Conservation (phyloP, 306 rosid species). For the Myrica gale region DNA sequence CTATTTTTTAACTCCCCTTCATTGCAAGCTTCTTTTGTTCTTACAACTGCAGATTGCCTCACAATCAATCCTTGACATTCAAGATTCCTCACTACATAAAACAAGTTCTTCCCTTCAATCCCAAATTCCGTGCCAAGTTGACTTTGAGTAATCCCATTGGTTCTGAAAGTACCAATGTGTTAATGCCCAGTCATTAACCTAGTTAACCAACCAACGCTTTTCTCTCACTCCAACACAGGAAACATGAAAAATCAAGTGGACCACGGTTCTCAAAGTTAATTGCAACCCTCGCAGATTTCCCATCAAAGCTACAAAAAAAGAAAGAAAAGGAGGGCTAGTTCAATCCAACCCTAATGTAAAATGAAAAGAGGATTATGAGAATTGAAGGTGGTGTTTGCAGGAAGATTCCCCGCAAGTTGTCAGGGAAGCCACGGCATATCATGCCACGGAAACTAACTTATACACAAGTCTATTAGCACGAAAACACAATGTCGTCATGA, state of each 20-base stretch:
- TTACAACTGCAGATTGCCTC: constrained; percentile 66
- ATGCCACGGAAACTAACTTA: background rate
- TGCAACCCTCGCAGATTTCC: background rate
- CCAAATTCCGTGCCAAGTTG: constrained; percentile 68
- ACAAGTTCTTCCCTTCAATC: constrained; percentile 59
- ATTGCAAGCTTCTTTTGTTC: constrained; percentile 50
- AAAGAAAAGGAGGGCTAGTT: background rate
- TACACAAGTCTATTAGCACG: background rate
- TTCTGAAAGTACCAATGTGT: constrained; percentile 29
- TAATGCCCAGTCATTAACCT: constrained; percentile 8
- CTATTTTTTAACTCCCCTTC: constrained; percentile 43
- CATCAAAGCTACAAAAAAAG: background rate
- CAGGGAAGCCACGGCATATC: background rate
- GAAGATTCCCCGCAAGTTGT: background rate
- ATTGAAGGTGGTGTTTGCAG: background rate
- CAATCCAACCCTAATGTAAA: background rate
- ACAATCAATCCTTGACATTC: constrained; percentile 79
- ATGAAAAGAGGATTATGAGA: background rate
- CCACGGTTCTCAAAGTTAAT: constrained; percentile 1
- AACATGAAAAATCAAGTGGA: background rate
- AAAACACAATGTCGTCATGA: background rate
- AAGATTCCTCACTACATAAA: constrained; percentile 62
- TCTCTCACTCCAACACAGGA: background rate
- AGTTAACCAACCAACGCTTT: background rate
- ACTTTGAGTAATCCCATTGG: constrained; percentile 69